These are phyloP conservation scores for Aspergillus melleus DNA, from an alignment of 2,329 filamentous ascomycete species.

Conservation along the genomic window DNA sequence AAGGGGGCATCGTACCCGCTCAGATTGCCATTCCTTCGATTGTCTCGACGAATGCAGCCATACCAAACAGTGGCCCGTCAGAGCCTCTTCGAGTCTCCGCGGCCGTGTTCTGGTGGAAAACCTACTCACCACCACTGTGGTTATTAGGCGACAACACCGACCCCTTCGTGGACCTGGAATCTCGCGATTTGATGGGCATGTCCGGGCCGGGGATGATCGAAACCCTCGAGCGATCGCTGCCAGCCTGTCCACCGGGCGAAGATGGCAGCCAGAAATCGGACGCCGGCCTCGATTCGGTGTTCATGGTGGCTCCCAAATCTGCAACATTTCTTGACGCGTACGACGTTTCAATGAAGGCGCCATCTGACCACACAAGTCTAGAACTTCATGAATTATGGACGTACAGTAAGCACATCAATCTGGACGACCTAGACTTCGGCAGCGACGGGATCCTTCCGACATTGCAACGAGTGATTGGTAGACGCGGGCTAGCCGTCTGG, in stretches of 20 bases:
- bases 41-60: conserved; percentile 28
- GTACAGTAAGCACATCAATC: conserved; percentile 49
- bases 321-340: conserved; percentile 45
- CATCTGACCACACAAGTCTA: conserved; percentile 24
- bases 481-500: conserved; percentile 53
- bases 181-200: conserved; percentile 52
- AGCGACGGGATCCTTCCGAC: conserved; percentile 50
- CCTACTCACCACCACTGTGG: conserved; percentile 55
- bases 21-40: conserved; percentile 48
- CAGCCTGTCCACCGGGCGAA: conserved; percentile 27
- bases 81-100: conserved; percentile 21
- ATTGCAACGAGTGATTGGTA: conserved; percentile 46
- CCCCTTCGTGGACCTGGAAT: conserved; percentile 36
- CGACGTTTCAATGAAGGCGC: conserved; percentile 11
- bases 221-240: conserved; percentile 37
- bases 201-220: conserved; percentile 42
- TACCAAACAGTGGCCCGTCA: conserved; percentile 2
- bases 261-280: conserved; percentile 3
- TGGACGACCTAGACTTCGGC: conserved; percentile 54
- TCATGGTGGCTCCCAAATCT: conserved; percentile 49
- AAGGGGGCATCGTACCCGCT: conserved; percentile 53
- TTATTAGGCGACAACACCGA: conserved; percentile 44
- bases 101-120: conserved; percentile 56
- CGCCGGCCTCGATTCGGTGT: conserved; percentile 26
- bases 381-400: conserved; percentile 44